phyloP scores from a whole-genome alignment of 2,329 filamentous ascomycete species.

The Aotearoamyces nothofagi region DNA sequence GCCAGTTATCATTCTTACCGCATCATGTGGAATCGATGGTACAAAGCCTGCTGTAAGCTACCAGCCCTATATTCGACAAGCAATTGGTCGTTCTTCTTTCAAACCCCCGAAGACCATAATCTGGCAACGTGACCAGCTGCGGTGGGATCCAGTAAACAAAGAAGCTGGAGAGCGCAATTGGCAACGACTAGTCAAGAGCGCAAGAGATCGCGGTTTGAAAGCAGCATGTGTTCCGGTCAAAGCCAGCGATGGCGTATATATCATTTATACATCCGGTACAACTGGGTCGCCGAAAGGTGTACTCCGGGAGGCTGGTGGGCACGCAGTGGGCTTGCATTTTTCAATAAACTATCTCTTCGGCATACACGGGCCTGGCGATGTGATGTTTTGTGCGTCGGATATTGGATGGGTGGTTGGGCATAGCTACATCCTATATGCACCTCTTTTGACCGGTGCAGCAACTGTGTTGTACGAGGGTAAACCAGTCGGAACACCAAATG shows the following conservation, averaged over 20 bases:
- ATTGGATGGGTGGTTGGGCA: conserved; percentile 88
- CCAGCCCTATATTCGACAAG: conserved; percentile 59
- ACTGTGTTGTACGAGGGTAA: conserved; percentile 92
- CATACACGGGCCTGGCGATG: conserved; percentile 70
- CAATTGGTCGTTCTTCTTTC: conserved; percentile 48
- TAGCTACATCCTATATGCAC: conserved; percentile 80
- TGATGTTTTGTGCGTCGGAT: conserved; percentile 57
- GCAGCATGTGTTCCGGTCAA: conserved; percentile 65
- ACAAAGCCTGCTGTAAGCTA: conserved; percentile 69
- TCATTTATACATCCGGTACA: conserved; percentile 79
- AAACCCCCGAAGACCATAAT: conserved; percentile 63
- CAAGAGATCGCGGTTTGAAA: conserved; percentile 47
- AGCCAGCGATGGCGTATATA: conserved; percentile 70
- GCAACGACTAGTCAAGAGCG: conserved; percentile 62
- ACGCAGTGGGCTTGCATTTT: conserved; percentile 71
- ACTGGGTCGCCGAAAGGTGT: conserved; percentile 77
- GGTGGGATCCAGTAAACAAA: conserved; percentile 57
- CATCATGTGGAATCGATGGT: conserved; percentile 85
- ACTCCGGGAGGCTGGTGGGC: conserved; percentile 66
- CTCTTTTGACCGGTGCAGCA: conserved; percentile 69
- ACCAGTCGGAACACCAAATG: conserved; percentile 75
- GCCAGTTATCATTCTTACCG: conserved; percentile 66
- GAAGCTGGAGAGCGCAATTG: conserved; percentile 61
- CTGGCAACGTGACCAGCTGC: conserved; percentile 68
- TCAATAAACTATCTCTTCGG: conserved; percentile 74